Base-by-base conservation (phyloP, 257 asterid genomes). In the Nicotiana undulata region DNA sequence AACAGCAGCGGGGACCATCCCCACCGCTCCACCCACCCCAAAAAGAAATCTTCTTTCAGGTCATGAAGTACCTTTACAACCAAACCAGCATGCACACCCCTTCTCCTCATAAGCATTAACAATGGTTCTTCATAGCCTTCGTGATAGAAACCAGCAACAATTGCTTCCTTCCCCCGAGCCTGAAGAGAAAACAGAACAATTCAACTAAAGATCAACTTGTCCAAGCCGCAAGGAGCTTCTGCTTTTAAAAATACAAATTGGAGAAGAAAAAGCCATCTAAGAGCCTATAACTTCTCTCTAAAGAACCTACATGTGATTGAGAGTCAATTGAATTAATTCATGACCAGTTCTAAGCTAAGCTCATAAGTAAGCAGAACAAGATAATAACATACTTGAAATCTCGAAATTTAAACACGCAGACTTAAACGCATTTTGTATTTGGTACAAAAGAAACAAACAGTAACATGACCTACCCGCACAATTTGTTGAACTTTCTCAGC, bases 41-140 rank as follows among this genome's bases (percentile, higher is more conserved):
- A 24, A 67, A 15, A 15, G 8, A 17, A 16, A 24, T 11, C 78
- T 22, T 51, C 61, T 24, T 49, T 24, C 77, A 44, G 40, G 22
- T 28, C 24, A 72, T 49, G 40, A 34, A 75, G 46, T 86, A 95
- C 99, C 97, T 95, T 95, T 79, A 95, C 94, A 80, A 95, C 99
- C 86, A 95, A 91, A 81, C 97, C 99, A 7, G 99, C 91, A 83
- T 95, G 97, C 82, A 93, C 88, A 75, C 97, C 98, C 89, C 99
- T 88, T 89, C 99, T 91, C 83, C 99, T 90, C 99, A 95, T 93
- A 82, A 95, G 95, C 99, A 95, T 95, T 81, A 95, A 83, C 81
- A 95, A 88, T 52, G 99, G 92, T 81, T 95, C 99, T 88, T 93
- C 99, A 59, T 92, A 95, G 46, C 99, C 99, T 85, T 80, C 94